Base-by-base conservation (phyloP, 345 rosid species). In the Kernera saxatilis region DNA sequence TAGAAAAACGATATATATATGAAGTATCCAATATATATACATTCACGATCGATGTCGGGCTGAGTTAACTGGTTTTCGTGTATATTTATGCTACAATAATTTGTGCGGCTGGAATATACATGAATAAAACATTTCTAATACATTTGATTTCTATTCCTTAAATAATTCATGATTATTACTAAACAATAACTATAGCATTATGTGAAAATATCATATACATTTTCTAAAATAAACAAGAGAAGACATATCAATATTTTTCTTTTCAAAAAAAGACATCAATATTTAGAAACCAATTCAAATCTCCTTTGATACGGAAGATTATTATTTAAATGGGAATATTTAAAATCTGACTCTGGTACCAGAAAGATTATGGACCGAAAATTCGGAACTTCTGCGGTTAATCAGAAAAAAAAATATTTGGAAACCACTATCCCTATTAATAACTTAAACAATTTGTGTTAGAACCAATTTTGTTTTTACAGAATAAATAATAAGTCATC, bases 41-140 rank as follows among this genome's bases (percentile, higher is more conserved):
- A 64, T 35, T 43, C 30, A 70, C 10, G 51, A 13, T 59, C 10
- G 51, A 13, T 59, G 60, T 70, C 67, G 40, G 60, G 15, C 40
- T 30, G 22, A 57, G 21, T 35, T 23, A 30, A 57, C 18, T 12
- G 5, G 23, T 59, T 70, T 36, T 58, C 37, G 14, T 36, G 8
- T 19, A 35, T 45, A 44, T 8, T n/a, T 6, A 43, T 8, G 32
- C 60, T 54, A 15, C 17, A 10, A 26, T 14, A 26, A 25, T 26
- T 26, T 27, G 13, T 56, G 33, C 17, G 9, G 27, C 33, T 33
- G 27, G 14, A 29, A 18, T 53, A 29, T 27, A 15, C 1, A n/a
- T 15, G 13, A 15, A 30, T 21, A 53, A 17, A 53, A 30, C 23
- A 17, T 17, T 53, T 4, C 8, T 30, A 29, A 15, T 53, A 12